Percentiles rank a stretch among this genome's conserved stretches.
phyloP scores from a whole-genome alignment of 139 green algal genomes.

The Volvox africanus region DNA sequence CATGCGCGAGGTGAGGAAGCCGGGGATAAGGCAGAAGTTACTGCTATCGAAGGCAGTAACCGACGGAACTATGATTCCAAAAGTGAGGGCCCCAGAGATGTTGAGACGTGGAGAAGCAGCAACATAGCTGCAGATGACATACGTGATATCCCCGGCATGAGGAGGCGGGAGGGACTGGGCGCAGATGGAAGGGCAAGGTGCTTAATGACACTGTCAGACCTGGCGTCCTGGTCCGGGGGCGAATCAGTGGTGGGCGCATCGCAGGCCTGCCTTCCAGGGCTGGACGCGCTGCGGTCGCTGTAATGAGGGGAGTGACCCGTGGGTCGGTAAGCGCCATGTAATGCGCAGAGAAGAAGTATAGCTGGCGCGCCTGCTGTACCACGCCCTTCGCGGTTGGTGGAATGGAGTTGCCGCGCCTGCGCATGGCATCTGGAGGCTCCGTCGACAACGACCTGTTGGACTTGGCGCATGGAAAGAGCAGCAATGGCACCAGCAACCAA shows the following conservation, averaged over 20 bases:
- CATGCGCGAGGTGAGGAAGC: conserved; percentile 14
- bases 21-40: too few relatives aligned
- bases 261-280: not conserved
- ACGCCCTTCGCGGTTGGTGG: conserved; percentile 12
- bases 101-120: too few relatives aligned
- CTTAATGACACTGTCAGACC: too few relatives aligned
- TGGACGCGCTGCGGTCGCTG: not conserved
- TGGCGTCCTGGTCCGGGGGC: not conserved
- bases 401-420: conserved; percentile 21
- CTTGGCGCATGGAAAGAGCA: not conserved
- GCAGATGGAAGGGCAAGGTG: not conserved
- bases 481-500: not conserved
- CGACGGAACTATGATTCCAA: too few relatives aligned
- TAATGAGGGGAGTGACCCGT: not conserved
- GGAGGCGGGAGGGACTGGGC: not conserved
- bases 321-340: conserved; percentile 2
- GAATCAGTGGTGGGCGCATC: not conserved
- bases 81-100: too few relatives aligned
- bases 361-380: not conserved
- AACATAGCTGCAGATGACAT: too few relatives aligned
- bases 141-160: too few relatives aligned
- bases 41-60: too few relatives aligned
- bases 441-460: not conserved
- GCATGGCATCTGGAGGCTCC: not conserved
- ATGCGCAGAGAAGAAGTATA: conserved; percentile 34